These are phyloP conservation scores for Sclerotinia minor DNA, from an alignment of 2,329 filamentous ascomycete genomes.

Conservation along the genomic window DNA sequence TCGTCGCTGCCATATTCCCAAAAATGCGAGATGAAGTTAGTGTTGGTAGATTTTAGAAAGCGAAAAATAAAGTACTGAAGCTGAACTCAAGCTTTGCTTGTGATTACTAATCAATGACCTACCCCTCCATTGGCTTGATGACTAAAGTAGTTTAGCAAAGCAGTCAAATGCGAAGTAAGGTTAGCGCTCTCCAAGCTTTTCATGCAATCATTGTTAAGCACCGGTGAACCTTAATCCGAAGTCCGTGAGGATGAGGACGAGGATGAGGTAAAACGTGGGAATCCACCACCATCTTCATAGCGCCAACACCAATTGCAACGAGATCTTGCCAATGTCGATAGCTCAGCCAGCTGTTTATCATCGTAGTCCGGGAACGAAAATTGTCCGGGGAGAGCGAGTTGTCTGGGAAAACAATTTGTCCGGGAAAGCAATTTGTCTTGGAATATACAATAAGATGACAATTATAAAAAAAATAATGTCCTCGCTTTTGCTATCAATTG, in stretches of 20 bases:
- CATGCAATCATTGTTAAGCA: too few species aligned
- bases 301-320: not conserved
- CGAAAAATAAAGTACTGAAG: not conserved
- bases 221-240: not conserved
- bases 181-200: not conserved
- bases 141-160: not conserved
- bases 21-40: constrained; percentile 17
- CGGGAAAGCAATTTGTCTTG: too few species aligned
- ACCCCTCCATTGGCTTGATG: not conserved
- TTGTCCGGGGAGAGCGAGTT: too few species aligned
- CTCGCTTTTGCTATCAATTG: too few species aligned
- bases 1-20: not conserved
- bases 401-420: too few species aligned
- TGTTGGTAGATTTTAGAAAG: not conserved
- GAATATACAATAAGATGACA: too few species aligned
- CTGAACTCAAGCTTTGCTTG: too few species aligned
- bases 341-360: too few species aligned
- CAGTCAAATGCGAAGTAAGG: not conserved
- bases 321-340: not conserved
- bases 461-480: too few species aligned
- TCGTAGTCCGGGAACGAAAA: too few species aligned
- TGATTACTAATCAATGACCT: too few species aligned
- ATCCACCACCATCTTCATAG: not conserved
- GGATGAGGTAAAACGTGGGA: not conserved
- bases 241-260: not conserved